A percentile compares a stretch with the other conserved stretches of the same genome.
Conservation (phyloP, 139 green algal species). For the Chlorella vulgaris region DNA sequence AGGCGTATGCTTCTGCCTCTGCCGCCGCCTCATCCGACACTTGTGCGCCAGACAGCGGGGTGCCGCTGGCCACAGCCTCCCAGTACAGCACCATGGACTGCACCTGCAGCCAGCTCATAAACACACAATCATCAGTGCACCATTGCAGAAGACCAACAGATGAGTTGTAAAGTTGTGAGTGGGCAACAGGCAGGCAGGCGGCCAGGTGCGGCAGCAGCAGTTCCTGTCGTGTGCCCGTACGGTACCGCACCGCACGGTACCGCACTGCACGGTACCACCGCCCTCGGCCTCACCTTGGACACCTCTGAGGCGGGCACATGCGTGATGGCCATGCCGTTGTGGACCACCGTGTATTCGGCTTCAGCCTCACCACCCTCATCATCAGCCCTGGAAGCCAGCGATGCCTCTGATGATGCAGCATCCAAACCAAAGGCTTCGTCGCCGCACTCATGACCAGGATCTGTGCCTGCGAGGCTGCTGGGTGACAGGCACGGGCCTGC, state of each 20-base stretch:
- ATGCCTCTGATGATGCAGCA: no score
- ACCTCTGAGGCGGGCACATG: slow-evolving; percentile 33
- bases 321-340: slow-evolving; percentile 35
- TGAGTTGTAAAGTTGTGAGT: no score
- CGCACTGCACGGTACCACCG: no score
- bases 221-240: no score
- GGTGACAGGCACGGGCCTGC: background rate
- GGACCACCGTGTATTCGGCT: slow-evolving; percentile 27
- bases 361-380: background rate
- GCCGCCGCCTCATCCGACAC: slow-evolving; percentile 1
- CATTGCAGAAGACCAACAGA: background rate
- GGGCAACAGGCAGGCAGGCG: no score
- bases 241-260: no score
- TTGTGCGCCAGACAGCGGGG: background rate
- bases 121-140: no score
- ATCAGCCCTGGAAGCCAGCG: background rate
- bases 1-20: slow-evolving; percentile 4
- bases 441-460: no score
- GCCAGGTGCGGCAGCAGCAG: background rate
- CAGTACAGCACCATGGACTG: slow-evolving; percentile 41
- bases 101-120: slow-evolving; percentile 10
- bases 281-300: slow-evolving; percentile 26
- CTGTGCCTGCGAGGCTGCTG: background rate
- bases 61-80: slow-evolving; percentile 36
- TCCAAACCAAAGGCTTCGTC: no score